Evolutionary conservation across 1,139 yeast species (phyloP), one percentile per base, ranked within the genome.

Genomic region (Blastobotrys malaysiensis): DNA sequence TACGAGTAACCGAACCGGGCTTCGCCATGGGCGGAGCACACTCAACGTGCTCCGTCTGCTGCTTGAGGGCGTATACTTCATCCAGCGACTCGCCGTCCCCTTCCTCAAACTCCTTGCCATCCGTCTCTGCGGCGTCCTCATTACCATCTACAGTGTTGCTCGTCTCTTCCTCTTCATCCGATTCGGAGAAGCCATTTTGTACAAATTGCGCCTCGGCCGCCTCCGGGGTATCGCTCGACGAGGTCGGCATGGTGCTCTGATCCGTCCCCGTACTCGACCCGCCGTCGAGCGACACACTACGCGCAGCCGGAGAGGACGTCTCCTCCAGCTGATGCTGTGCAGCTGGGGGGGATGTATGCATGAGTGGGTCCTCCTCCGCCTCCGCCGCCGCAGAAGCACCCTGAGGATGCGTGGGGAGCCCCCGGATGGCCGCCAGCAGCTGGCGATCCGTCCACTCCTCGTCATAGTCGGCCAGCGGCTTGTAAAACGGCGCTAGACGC

Each of bases 391-490:
- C 26, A 22, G 26, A 7, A 5, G 26, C 26, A 5, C 26, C 26
- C n/a, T n/a, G n/a, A n/a, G n/a, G n/a, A n/a, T n/a, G n/a, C n/a
- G n/a, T n/a, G n/a, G n/a, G n/a, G n/a, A 63, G 59, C 11, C 72
- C 72, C n/a, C 67, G 55, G 22, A 88, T 71, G 43, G 84, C 77
- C 9, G 80, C 69, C 39, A 86, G 67, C 26, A 91, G 69, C 68
- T 88, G 89, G 4, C 81, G 80, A 61, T 86, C 88, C 1, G 82
- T 72, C 97, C 97, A 88, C 21, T 70, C 61, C n/a, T 77, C 81
- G 57, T 86, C 84, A 65, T 79, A 88, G 65, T 89, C 97, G 64
- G 88, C 89, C 52, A 93, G 73, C 0, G 98, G 98, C 2, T 91
- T 86, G 68, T 81, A 93, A 68, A 93, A 93, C 1, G 99, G 98